Conservation (phyloP, 2,329 filamentous ascomycete species). For the Neonectria faginata region DNA sequence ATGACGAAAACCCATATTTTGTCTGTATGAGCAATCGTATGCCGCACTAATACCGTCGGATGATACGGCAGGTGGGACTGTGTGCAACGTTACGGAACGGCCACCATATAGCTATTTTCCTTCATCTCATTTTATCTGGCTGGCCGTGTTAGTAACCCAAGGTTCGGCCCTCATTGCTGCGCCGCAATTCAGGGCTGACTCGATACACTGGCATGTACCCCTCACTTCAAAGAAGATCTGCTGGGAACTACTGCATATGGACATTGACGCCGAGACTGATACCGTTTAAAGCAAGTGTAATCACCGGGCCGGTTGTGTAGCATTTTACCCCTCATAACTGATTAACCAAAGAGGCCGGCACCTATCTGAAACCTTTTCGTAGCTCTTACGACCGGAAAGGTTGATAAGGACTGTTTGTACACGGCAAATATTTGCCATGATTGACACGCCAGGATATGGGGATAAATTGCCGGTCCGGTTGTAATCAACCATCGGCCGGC, state of each 20-base stretch:
- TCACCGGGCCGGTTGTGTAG: conserved; percentile 15
- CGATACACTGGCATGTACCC: conserved; percentile 10
- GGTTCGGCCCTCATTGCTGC: neutral
- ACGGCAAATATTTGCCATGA: conserved; percentile 2
- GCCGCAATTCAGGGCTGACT: neutral
- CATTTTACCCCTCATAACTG: conserved; percentile 17
- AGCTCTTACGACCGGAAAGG: neutral
- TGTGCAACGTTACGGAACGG: neutral
- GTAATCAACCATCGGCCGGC: neutral
- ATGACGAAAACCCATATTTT: neutral
- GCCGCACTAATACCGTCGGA: neutral
- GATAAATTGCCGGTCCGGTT: conserved; percentile 13
- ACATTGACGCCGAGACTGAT: conserved; percentile 1
- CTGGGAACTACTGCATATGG: conserved; percentile 10
- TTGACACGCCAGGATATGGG: neutral
- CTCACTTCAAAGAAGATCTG: conserved; percentile 12
- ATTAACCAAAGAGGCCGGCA: neutral
- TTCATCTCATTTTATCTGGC: neutral
- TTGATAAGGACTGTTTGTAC: conserved; percentile 15
- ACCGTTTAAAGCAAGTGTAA: neutral
- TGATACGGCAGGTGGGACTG: neutral
- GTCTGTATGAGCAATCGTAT: neutral
- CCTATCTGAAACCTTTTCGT: conserved; percentile 1
- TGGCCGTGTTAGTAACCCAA: neutral
- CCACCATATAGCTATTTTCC: neutral